Base-by-base conservation (phyloP, 371 early-diverging fungal species). In the Mucor mucedo region DNA sequence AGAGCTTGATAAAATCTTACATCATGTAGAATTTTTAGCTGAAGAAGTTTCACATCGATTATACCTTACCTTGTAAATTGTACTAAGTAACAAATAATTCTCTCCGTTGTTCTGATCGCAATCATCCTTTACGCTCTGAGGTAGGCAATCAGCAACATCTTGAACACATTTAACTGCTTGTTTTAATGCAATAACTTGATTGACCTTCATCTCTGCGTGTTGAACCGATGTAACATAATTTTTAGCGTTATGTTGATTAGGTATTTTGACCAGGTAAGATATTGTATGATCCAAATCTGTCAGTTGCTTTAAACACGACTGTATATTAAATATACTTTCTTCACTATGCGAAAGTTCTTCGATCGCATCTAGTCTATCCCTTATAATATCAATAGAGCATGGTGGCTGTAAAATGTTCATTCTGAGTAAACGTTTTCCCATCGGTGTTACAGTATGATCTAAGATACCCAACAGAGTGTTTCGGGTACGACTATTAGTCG, bases 341-440 rank as follows among this genome's bases (percentile, higher is more conserved):
- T 80, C 83, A 27, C 66, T 62, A 7, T 39, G n/a, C 5, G 60
- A 59, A 4, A 84, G 60, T 40, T 69, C 80, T 67, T 88, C 74
- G 4, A 89, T 82, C 4, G 86, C 79, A 66, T 88, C 83, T 27
- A 85, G 63, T 16, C 88, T 73, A 2, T 65, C 65, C 16, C 69
- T 55, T 14, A 84, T 78, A 0, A 78, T 67, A 0, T 66, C 60
- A 5, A 69, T 7, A 52, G 76, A 73, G 66, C 58, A 65, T 27
- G 80, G 66, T 1, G 95, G 95, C 55, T 92, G 92, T 8, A 95
- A 62, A 16, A 93, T 84, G 60, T 86, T 92, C 39, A 80, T 84
- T 4, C 91, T 84, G 44, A 95, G 79, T 4, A 92, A 65, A 2
- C 93, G 87, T 3, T 85, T 79, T 1, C 93, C 93, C 91, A 91